Evolutionary conservation across 2,329 filamentous ascomycete genomes (phyloP).

Genomic region (Aureobasidium sp.): DNA sequence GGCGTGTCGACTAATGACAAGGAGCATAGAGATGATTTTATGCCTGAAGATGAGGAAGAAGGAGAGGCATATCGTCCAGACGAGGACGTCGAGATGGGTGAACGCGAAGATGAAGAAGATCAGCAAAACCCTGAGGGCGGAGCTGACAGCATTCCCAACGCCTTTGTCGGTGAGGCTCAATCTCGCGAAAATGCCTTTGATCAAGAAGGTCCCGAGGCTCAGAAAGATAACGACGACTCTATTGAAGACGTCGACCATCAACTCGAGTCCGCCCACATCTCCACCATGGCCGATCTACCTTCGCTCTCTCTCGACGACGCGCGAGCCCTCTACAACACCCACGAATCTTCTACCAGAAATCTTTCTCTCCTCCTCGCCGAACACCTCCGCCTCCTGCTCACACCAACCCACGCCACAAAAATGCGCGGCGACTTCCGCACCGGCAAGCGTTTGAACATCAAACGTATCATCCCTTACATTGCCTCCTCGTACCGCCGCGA

Average conservation of each 20-base stretch:
- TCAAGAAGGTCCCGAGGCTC: conserved; percentile 21
- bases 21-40: conserved; percentile 27
- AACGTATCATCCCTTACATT: conserved; percentile 98
- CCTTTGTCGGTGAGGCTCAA: conserved; percentile 41
- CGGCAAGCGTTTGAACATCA: conserved; percentile 97
- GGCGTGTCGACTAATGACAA: conserved; percentile 64
- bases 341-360: conserved; percentile 75
- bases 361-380: conserved; percentile 87
- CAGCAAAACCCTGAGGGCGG: conserved; percentile 20
- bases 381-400: conserved; percentile 89
- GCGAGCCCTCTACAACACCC: conserved; percentile 72
- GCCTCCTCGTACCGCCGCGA: conserved; percentile 97
- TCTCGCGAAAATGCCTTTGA: conserved; percentile 26
- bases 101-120: conserved; percentile 23
- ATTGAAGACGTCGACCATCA: conserved; percentile 47
- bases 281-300: conserved; percentile 14
- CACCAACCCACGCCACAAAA: conserved; percentile 90
- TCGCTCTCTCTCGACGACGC: conserved; percentile 43
- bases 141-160: conserved; percentile 33
- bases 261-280: conserved; percentile 66
- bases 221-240: conserved; percentile 26
- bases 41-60: conserved; percentile 24
- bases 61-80: conserved; percentile 29
- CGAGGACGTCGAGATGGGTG: conserved; percentile 33
- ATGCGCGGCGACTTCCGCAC: conserved; percentile 95